Evolutionary conservation across 495 filamentous ascomycete species (phyloP).

Genomic region (Rusavskia elegans): DNA sequence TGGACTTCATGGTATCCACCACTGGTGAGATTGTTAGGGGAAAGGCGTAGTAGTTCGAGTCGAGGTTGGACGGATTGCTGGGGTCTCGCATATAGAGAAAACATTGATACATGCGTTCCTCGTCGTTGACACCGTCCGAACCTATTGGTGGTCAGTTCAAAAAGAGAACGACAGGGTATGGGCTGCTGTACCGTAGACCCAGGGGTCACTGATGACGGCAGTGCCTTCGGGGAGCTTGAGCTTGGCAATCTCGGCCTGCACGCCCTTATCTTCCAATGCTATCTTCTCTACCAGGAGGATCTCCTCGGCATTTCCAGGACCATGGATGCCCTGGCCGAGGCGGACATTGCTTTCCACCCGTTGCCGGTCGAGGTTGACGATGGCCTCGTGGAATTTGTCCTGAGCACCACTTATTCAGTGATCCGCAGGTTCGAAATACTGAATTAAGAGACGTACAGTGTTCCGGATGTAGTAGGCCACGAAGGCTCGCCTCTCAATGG

Average conservation of each 20-base stretch:
- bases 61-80: conserved; percentile 33
- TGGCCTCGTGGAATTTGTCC: conserved; percentile 53
- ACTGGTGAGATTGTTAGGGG: conserved; percentile 69
- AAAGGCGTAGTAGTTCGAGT: conserved; percentile 66
- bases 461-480: conserved; percentile 48
- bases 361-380: conserved; percentile 36
- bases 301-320: conserved; percentile 41
- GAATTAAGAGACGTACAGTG: conserved; percentile 28
- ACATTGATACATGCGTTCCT: conserved; percentile 45
- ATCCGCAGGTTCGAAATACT: too few relatives aligned
- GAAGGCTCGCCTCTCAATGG: conserved; percentile 36
- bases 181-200: conserved; percentile 47
- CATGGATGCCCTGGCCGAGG: conserved; percentile 39
- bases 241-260: conserved; percentile 48
- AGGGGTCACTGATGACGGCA: conserved; percentile 46
- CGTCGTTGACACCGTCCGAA: conserved; percentile 38
- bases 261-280: conserved; percentile 36
- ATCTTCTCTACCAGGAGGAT: conserved; percentile 42
- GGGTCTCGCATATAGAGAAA: conserved; percentile 52
- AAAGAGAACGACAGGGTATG: not conserved
- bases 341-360: conserved; percentile 43
- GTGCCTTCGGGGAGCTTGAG: conserved; percentile 46
- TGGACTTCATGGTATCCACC: conserved; percentile 44
- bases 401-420: conserved; percentile 10
- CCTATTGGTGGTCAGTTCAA: conserved; percentile 16